A percentile compares a stretch with the other conserved stretches of the same genome.
Evolutionary conservation across 495 filamentous ascomycete genomes (phyloP).

Genomic region (Monascus purpureus): DNA sequence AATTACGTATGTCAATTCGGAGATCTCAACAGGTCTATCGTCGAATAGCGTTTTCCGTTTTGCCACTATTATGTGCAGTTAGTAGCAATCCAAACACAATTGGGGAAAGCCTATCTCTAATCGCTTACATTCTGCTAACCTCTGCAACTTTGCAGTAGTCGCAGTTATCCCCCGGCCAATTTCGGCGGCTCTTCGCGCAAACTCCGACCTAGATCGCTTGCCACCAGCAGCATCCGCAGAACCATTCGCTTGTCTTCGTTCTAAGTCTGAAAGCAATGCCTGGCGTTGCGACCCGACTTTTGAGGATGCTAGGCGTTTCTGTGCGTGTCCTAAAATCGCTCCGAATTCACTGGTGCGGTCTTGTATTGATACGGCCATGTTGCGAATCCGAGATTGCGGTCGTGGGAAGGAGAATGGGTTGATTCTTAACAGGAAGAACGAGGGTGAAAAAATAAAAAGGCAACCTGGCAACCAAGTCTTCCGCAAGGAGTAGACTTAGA

Average conservation of each 20-base stretch:
- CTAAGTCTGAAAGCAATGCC: conserved; percentile 62
- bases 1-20: conserved; percentile 89
- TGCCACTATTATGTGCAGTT: conserved; percentile 44
- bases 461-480: too few species aligned
- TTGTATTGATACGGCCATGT: too few species aligned
- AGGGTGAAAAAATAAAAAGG: too few species aligned
- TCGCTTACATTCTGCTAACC: conserved; percentile 66
- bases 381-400: too few species aligned
- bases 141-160: conserved; percentile 88
- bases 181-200: conserved; percentile 76
- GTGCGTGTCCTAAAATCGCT: conserved; percentile 71
- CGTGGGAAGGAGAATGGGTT: conserved; percentile 25
- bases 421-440: not conserved
- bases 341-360: conserved; percentile 92
- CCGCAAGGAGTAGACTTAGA: too few species aligned
- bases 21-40: conserved; percentile 90
- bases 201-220: conserved; percentile 52
- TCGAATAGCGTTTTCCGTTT: conserved; percentile 96
- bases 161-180: conserved; percentile 81
- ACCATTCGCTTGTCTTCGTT: conserved; percentile 57
- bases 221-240: conserved; percentile 31
- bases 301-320: conserved; percentile 52
- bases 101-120: too few species aligned
- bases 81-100: conserved; percentile 1
- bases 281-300: conserved; percentile 67